Evolutionary conservation across 176 grass and related monocot genomes (phyloP), one percentile per base, ranked within the genome.

Genomic region (Zoysia pacifica): DNA sequence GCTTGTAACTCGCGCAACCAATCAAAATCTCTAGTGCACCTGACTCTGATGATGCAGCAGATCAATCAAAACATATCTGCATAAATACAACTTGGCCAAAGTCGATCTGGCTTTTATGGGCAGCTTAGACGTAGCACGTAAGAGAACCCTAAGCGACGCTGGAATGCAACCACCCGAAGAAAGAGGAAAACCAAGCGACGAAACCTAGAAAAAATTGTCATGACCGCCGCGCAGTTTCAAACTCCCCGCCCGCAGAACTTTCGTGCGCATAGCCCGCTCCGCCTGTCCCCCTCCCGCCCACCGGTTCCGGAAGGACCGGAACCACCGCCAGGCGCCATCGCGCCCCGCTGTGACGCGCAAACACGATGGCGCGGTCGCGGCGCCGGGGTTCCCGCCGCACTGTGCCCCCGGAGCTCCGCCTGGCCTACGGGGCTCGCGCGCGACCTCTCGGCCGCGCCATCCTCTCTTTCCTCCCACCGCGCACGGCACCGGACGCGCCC

Each of bases 341-440:
- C 45, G 3, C 48, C 6, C 54, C 9, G 6, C 15, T 11, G 18
- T 36, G 16, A 35, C n/a, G 5, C 3, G 20, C 64, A 35, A 35
- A 3, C 69, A 40, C 40, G 36, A 78, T 84, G 80, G 47, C 82
- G 36, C 52, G 85, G 13, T 61, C 60, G 4, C 86, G 74, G 36
- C 74, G 39, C 9, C 47, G 38, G 19, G 69, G 39, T 7, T 5
- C 48, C 5, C 19, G 69, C 4, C 20, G 76, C 39, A 59, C 48
- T 37, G 83, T 11, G 0, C 75, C 83, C 15, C 54, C 48, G 16
- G 86, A 88, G 70, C 55, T 88, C 53, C 86, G 81, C 19, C 16
- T 59, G 62, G 76, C 76, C 2, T 84, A 84, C 70, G 86, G 76
- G 11, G 0, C 54, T 7, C 54, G 48, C 11, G 76, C 81, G 39